Evolutionary conservation across 306 rosid genomes (phyloP), one percentile per base, ranked within the genome.

Genomic region (Prunus armeniaca): DNA sequence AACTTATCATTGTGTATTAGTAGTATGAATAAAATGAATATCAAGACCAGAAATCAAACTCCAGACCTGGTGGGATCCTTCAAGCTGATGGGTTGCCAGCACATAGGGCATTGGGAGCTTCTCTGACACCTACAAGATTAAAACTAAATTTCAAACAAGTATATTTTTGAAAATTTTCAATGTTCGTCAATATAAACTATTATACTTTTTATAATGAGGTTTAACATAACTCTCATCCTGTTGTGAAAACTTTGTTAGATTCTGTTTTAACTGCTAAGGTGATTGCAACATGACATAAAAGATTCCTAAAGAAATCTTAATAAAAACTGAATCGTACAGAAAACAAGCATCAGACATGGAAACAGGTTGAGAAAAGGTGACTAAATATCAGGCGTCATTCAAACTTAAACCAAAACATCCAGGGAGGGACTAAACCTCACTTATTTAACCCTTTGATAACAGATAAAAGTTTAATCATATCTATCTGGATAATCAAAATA

Each of bases 51-150:
- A 54, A 32, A 20, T 68, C 27, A 66, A 54, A 58, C n/a, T 69
- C 74, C 61, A 79, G 78, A 95, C 98, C 98, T 83, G 17, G 96
- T 80, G 63, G 98, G 92, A 88, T 95, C 98, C 88, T 95, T 95
- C 78, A 95, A 93, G 84, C 96, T 89, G 83, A 95, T 88, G 49
- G 93, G 13, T 74, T 95, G 98, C 97, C 97, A 95, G 81, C 98
- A 95, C 98, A 95, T 95, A 67, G 98, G 98, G 76, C 98, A 95
- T 72, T 95, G 99, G 24, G 99, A 90, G 85, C 99, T 95, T 87
- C 99, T 88, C 71, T 95, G 99, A 73, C 93, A 95, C 99, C 99
- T 95, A 77, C 72, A 70, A 76, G 38, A 84, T 52, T 67, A 22
- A 77, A 79, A 43, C 54, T 1, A 68, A 61, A 74, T 74, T 73